Base-by-base conservation (phyloP, 2,329 filamentous ascomycete species). In the Diaporthe humulicola region DNA sequence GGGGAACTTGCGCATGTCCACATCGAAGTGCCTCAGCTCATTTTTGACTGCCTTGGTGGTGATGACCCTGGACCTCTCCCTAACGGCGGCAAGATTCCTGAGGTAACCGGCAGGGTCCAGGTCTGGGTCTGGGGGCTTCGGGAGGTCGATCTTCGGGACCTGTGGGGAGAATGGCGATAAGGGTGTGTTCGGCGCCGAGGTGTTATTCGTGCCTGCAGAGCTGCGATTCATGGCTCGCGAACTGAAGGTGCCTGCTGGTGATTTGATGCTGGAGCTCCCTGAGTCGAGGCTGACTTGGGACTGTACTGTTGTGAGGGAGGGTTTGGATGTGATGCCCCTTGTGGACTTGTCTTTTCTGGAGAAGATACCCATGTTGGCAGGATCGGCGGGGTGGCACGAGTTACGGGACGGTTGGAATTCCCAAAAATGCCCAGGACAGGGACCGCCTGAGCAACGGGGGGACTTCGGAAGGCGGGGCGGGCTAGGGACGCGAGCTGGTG, bases 51-150 rank as follows among this genome's bases (percentile, higher is more conserved):
- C 95, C 86, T 94, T 96, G 77, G 94, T 90, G 76, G 94, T 89
- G 70, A 98, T 88, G 78, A 96, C 86, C 79, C 87, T 90, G 81
- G 91, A 93, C 77, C 95, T 88, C 80, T 98, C 95, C 77, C 97
- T 90, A 36, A 99, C 95, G 38, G 97, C 92, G 80, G 95, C 92
- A 80, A 98, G 91, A 85, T 95, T 98, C 82, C 94, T 92, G 80
- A 99, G 90, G 84, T 98, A 98, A 76, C 93, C 96, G 33, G 94
- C 95, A 28, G 96, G 96, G 82, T 98, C 95, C 79, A 96, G 88
- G 76, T 93, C 90, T 80, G 96, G 96, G 84, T 98, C 96, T 38
- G 96, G 96, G 22, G 95, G 92, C 80, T 92, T 93, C 67, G 96
- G 94, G 64, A 98, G 90, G 77, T 95, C 91, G 80, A 97, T 89